Base-by-base conservation (phyloP, 352 stramenopile genomes). In the Pythium sukuiense region DNA sequence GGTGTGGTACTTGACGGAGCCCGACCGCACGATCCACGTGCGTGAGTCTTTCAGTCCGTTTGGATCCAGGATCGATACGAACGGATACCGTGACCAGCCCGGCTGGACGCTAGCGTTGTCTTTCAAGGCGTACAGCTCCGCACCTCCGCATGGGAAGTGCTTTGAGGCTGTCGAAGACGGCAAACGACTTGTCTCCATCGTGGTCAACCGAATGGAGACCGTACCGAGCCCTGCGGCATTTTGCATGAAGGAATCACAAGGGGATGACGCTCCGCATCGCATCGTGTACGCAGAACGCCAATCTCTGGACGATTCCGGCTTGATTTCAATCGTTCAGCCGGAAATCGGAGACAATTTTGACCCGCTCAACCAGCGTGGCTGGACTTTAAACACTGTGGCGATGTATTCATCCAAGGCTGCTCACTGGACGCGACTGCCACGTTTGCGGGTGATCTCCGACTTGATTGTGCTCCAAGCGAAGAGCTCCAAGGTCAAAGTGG, bases 1-100 rank as follows among this genome's bases (percentile, higher is more conserved):
- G 0, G 57, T 64, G 24, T 82, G 76, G 74, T 73, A 69, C n/a
- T 60, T 82, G 20, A 46, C 72, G 0, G 37, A 65, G 4, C 43
- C 76, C 0, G 74, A 82, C 30, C 76, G 66, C 18, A 72, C 57
- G 0, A 43, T 82, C 11, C 64, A 76, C 49, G 61, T 82, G 6
- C 68, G 65, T 37, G 76, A 85, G 49, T 24, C 30, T 16, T 74
- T 82, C 55, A 55, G 53, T 30, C 76, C 76, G 6, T 84, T 81
- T 48, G 63, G 16, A 4, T 72, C 74, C 3, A 24, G 59, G 12
- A 70, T 84, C 24, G 71, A 72, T n/a, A 56, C 61, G 6, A 46
- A 59, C 16, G 49, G 50, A 8, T 26, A 60, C n/a, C 35, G 30
- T 12, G 59, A 62, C 18, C 48, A 24, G 0, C 59, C 43, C 6